Evolutionary conservation across 208 protist genomes (phyloP).

Genomic region (Acanthamoeba sp.): DNA sequence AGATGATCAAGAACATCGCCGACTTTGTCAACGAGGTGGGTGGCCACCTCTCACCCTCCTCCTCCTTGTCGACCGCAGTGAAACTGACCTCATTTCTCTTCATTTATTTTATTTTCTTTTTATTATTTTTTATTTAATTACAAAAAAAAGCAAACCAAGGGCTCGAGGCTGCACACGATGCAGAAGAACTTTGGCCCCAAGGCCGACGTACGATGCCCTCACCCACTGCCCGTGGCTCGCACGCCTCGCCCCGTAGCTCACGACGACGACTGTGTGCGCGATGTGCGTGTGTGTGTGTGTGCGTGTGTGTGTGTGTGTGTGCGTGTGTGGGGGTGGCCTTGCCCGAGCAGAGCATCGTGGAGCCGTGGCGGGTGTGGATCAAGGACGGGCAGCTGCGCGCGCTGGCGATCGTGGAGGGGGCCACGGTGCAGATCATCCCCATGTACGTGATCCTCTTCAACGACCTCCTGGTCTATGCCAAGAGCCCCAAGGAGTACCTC

Average conservation of each 20-base stretch:
- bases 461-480: conserved; percentile 50
- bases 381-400: conserved; percentile 26
- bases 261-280: not conserved
- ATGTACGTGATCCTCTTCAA: conserved; percentile 62
- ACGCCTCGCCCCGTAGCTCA: not conserved
- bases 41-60: not conserved
- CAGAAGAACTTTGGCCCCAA: conserved; percentile 24
- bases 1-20: conserved; percentile 60
- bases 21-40: conserved; percentile 58
- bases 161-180: not conserved
- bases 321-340: no score
- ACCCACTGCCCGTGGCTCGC: no score
- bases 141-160: not conserved
- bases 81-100: no score
- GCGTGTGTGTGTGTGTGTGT: not conserved
- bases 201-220: not conserved
- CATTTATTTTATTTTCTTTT: no score
- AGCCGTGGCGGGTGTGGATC: conserved; percentile 63
- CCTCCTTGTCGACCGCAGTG: no score
- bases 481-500: conserved; percentile 48
- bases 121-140: not conserved
- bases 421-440: conserved; percentile 34
- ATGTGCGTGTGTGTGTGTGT: not conserved
- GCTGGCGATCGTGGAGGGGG: conserved; percentile 42
- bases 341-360: not conserved